A percentile compares a stretch with the other conserved stretches of the same genome.
Conservation (phyloP, 2,329 filamentous ascomycete genomes). For the Talaromyces pinophilus region DNA sequence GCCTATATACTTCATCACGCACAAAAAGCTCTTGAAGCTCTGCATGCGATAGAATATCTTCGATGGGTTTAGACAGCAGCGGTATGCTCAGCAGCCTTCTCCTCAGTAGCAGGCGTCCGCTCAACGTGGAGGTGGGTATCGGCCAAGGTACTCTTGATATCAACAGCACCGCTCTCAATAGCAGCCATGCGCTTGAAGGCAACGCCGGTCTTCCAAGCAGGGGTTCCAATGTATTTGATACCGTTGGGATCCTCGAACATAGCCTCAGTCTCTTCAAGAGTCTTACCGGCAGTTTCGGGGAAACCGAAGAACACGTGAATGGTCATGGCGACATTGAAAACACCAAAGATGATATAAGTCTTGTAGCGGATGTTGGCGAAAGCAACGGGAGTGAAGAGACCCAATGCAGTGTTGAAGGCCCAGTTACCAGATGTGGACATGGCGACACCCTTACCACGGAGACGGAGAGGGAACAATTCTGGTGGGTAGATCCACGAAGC, state of each 20-base stretch:
- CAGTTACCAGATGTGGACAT: slow-evolving; percentile 64
- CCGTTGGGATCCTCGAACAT: slow-evolving; percentile 58
- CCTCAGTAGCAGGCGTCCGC: background rate
- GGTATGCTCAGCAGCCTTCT: slow-evolving; percentile 10
- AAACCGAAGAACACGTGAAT: slow-evolving; percentile 67
- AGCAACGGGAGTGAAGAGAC: slow-evolving; percentile 59
- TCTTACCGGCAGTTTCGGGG: slow-evolving; percentile 71
- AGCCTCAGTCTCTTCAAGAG: slow-evolving; percentile 74
- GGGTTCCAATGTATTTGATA: slow-evolving; percentile 39
- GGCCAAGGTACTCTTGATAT: slow-evolving; percentile 22
- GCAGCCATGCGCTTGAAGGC: slow-evolving; percentile 32
- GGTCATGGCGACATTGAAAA: slow-evolving; percentile 68
- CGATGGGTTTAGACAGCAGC: background rate
- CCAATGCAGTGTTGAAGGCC: slow-evolving; percentile 60
- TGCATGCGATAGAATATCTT: background rate
- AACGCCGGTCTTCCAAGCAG: slow-evolving; percentile 43
- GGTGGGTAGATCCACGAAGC: slow-evolving; percentile 62
- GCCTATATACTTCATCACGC: background rate
- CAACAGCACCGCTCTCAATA: slow-evolving; percentile 35
- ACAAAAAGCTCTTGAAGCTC: background rate
- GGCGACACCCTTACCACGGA: slow-evolving; percentile 65
- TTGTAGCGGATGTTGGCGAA: slow-evolving; percentile 59
- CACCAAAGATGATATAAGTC: slow-evolving; percentile 74
- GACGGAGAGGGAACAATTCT: slow-evolving; percentile 63
- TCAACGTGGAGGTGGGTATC: slow-evolving; percentile 14